Base-by-base conservation (phyloP, 306 rosid genomes). In the Ormosia semicastrata region DNA sequence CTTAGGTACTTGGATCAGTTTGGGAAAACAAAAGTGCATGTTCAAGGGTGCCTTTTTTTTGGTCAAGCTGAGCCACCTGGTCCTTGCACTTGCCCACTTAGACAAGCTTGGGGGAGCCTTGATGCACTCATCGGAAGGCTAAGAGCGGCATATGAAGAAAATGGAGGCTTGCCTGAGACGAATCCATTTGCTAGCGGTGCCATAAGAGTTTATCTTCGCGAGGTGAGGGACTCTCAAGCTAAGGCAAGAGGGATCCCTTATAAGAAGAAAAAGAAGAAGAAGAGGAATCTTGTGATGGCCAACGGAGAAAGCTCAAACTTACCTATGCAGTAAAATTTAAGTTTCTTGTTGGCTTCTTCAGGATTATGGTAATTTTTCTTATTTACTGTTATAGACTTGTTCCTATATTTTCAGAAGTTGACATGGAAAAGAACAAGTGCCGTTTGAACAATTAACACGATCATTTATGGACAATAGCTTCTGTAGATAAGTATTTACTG, bases 141-240 rank as follows among this genome's bases (percentile, higher is more conserved):
- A 18, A 86, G 98, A 54, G 98, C 97, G 3, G 98, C 98, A 30
- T 94, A 90, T 56, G 98, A 94, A 71, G 98, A 94, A 86, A 93
- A 94, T 88, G 98, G 97, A 5, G 98, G 97, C 13, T 84, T 85
- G 60, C 95, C 97, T 0, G 98, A 92, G 75, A 81, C 94, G 1
- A 94, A 94, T 70, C 97, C 98, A 0, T 94, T 94, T 24, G 97
- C 93, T 0, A 88, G 88, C 2, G 89, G 98, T 9, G 84, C 97
- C 49, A 94, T 94, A 76, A 80, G 98, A 79, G 83, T 94, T 60
- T 94, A 86, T 37, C 89, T 94, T 1, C 74, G 94, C 43, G 97
- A 92, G 32, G 97, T 94, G 17, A 85, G 94, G 66, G 97, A 94
- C 10, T 69, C 90, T 49, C 98, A 94, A 56, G 92, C 97, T 6